Percentiles rank a stretch among this genome's conserved stretches.
phyloP scores from a whole-genome alignment of 768 basidiomycete genomes.

The Hygrophoropsis aurantiaca region DNA sequence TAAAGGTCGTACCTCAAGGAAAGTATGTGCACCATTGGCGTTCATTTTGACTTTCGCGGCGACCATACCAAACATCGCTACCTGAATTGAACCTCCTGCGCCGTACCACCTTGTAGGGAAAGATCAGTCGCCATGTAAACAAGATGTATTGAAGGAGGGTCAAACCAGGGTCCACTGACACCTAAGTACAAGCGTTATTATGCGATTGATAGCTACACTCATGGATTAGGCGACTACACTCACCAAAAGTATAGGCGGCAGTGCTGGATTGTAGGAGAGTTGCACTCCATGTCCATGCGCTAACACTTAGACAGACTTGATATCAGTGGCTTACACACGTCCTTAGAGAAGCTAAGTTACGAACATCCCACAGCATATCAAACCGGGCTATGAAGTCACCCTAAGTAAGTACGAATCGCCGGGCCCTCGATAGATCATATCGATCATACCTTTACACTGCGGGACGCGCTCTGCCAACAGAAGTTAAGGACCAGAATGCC shows the following conservation, averaged over 20 bases:
- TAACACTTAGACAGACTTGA: slow-evolving; percentile 16
- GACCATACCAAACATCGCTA: slow-evolving; percentile 37
- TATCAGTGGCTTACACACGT: neutral
- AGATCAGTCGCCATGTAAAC: slow-evolving; percentile 2
- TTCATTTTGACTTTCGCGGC: slow-evolving; percentile 43
- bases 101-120: slow-evolving; percentile 30
- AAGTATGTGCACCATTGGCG: slow-evolving; percentile 42
- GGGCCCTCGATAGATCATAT: too few species aligned
- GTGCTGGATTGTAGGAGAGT: slow-evolving; percentile 38
- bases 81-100: slow-evolving; percentile 38
- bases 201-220: neutral
- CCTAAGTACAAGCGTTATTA: too few species aligned
- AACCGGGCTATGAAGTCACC: slow-evolving; percentile 27
- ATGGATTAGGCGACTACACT: neutral
- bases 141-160: neutral
- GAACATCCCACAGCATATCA: slow-evolving; percentile 36
- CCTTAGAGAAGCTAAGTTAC: neutral
- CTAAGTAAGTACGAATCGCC: too few species aligned
- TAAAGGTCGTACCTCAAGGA: slow-evolving; percentile 31
- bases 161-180: slow-evolving; percentile 34
- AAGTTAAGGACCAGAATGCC: neutral
- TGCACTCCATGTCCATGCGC: slow-evolving; percentile 42
- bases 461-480: slow-evolving; percentile 25
- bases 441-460: slow-evolving; percentile 32
- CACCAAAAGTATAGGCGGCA: slow-evolving; percentile 34